Base-by-base conservation (phyloP, 495 filamentous ascomycete species). In the Penicillium bialowiezense region DNA sequence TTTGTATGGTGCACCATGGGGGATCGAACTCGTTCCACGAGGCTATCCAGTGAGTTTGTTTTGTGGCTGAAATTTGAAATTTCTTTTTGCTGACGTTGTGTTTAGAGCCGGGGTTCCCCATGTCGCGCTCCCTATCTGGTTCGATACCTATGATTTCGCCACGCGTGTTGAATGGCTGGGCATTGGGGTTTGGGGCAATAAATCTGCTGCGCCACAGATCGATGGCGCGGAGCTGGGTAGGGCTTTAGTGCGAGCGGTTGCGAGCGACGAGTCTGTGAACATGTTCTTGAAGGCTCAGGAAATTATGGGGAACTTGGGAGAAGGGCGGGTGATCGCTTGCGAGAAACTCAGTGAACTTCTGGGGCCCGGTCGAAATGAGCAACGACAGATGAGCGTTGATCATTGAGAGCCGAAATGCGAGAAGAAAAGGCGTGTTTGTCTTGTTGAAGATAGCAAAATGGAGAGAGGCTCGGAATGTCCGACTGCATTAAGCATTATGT, bases 1-100 rank as follows among this genome's bases (percentile, higher is more conserved):
- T 61, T 0, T 72, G 68, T 31, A 63, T 67, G 28, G 67, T 77
- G 2, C 71, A 75, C 46, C 73, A 75, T 35, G 72, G 72, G 5
- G 73, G 71, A 7, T 59, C 70, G 8, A 75, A 73, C 41, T 72
- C 72, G 3, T 75, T 69, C 23, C 49, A 70, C 29, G 72, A 75
- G 50, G 62, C 67, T n/a, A 55, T 68, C 15, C 52, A 52, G 69
- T 72, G 42, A 51, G 64, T 49, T 24, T n/a, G 9, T 31, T 37
- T 41, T 23, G n/a, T 41, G 29, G 5, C 32, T 14, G 29, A 10
- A 37, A 13, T 26, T 18, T 26, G 3, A 8, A 8, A 8, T 14
- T 44, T 19, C 21, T 15, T 40, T 18, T 23, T 7, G 1, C 23
- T 51, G n/a, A 36, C 34, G 29, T 41, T 17, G 10, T 10, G 13